Evolutionary conservation across 2,329 filamentous ascomycete species (phyloP).

Genomic region (Dactylellina haptotyla): DNA sequence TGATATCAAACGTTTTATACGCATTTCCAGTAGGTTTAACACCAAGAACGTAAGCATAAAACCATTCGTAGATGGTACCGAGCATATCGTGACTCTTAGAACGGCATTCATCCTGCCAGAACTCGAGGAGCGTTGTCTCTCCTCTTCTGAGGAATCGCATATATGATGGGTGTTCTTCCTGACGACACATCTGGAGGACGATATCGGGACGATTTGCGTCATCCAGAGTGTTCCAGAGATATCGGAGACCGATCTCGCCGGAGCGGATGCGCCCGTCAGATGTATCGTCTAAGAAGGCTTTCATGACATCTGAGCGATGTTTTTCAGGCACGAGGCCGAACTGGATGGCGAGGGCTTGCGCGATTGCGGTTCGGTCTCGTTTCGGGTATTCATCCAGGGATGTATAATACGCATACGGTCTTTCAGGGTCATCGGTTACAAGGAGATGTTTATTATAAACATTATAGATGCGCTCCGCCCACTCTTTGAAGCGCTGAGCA

Average conservation of each 20-base stretch:
- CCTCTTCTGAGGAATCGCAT: constrained; percentile 65
- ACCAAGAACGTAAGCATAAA: constrained; percentile 63
- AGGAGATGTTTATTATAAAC: constrained; percentile 61
- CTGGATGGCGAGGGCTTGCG: constrained; percentile 61
- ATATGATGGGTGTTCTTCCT: constrained; percentile 65
- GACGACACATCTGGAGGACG: constrained; percentile 63
- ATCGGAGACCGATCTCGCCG: constrained; percentile 63
- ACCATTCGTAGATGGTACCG: constrained; percentile 66
- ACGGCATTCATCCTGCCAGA: constrained; percentile 64
- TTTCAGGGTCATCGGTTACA: constrained; percentile 58
- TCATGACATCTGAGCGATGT: constrained; percentile 58
- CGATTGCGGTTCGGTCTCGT: constrained; percentile 61
- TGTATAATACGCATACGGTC: constrained; percentile 62
- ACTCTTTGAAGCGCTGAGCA: constrained; percentile 56
- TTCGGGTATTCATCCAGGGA: constrained; percentile 59
- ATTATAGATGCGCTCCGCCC: constrained; percentile 59
- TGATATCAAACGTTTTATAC: constrained; percentile 62
- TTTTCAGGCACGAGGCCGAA: constrained; percentile 59
- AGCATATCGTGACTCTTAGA: constrained; percentile 66
- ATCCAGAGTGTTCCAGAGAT: constrained; percentile 62
- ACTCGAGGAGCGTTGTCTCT: constrained; percentile 64
- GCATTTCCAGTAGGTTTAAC: constrained; percentile 61
- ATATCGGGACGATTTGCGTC: constrained; percentile 62
- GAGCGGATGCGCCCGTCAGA: constrained; percentile 60
- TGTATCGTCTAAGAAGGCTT: constrained; percentile 58